Conservation (phyloP, 129 eudicot genomes). For the Centaurea solstitialis region DNA sequence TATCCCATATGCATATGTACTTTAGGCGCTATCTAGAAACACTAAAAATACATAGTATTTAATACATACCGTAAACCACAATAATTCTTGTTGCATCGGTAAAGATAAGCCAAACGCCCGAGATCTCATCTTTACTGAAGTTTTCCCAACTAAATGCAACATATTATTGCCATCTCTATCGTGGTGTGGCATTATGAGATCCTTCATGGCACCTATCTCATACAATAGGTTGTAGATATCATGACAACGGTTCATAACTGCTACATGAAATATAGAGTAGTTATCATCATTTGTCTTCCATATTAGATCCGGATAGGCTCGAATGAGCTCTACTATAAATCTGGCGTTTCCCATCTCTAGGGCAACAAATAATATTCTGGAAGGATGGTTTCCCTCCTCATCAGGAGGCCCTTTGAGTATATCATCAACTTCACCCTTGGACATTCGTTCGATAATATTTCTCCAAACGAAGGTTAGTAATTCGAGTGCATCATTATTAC, state of each 20-base stretch:
- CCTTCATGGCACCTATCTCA: slow-evolving; percentile 18
- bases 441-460: background rate
- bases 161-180: slow-evolving; percentile 19
- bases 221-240: slow-evolving; percentile 28
- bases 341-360: slow-evolving; percentile 20
- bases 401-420: background rate
- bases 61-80: slow-evolving; percentile 51
- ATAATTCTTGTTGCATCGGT: slow-evolving; percentile 36
- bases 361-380: slow-evolving; percentile 11
- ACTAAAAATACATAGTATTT: no score
- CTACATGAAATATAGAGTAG: slow-evolving; percentile 32
- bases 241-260: slow-evolving; percentile 29
- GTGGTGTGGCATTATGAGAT: background rate
- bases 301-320: slow-evolving; percentile 22
- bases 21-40: no score
- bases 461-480: slow-evolving; percentile 1
- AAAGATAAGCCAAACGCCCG: slow-evolving; percentile 25
- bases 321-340: slow-evolving; percentile 17
- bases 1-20: background rate
- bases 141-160: slow-evolving; percentile 39
- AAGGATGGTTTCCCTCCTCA: background rate
- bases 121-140: slow-evolving; percentile 16
- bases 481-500: slow-evolving; percentile 3
- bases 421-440: background rate
- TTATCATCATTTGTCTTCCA: slow-evolving; percentile 3